Conservation (phyloP, 306 rosid species). For the Ochetophila trinervis region DNA sequence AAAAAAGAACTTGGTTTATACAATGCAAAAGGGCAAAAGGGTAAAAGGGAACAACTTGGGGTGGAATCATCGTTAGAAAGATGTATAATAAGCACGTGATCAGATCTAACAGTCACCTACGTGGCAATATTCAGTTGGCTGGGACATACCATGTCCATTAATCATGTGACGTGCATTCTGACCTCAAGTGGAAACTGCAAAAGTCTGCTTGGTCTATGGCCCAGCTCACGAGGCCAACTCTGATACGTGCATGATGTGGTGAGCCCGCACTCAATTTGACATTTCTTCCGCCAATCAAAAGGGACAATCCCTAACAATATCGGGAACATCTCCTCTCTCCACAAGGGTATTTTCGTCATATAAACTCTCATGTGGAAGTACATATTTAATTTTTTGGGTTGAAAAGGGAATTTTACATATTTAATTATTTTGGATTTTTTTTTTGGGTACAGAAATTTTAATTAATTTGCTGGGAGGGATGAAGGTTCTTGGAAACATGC, state of each 20-base stretch:
- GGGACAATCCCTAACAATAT: constrained; percentile 1
- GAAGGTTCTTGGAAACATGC: constrained; percentile 29
- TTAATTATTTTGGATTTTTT: too few relatives aligned
- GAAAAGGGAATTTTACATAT: too few relatives aligned
- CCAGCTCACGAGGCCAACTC: constrained; percentile 17
- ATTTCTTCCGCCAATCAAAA: constrained; percentile 17
- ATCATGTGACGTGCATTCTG: constrained; percentile 37
- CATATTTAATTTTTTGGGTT: too few relatives aligned
- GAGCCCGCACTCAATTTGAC: constrained; percentile 18
- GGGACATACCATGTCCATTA: constrained; percentile 22
- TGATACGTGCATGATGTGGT: constrained; percentile 38
- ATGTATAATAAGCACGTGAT: constrained; percentile 37
- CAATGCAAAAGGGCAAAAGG: neutral
- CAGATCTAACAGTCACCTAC: constrained; percentile 21
- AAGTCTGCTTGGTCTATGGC: constrained; percentile 26
- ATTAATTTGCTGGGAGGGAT: constrained; percentile 22
- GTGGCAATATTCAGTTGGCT: constrained; percentile 31
- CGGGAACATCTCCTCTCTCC: constrained; percentile 8
- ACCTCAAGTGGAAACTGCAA: constrained; percentile 50
- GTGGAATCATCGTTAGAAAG: constrained; percentile 12
- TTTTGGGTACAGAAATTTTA: too few relatives aligned
- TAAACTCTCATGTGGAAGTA: too few relatives aligned
- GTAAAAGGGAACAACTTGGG: neutral
- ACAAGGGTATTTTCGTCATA: constrained; percentile 34
- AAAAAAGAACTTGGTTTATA: neutral